Evolutionary conservation across 768 basidiomycete genomes (phyloP), one percentile per base, ranked within the genome.

Genomic region (Leucocoprinus birnbaumii): DNA sequence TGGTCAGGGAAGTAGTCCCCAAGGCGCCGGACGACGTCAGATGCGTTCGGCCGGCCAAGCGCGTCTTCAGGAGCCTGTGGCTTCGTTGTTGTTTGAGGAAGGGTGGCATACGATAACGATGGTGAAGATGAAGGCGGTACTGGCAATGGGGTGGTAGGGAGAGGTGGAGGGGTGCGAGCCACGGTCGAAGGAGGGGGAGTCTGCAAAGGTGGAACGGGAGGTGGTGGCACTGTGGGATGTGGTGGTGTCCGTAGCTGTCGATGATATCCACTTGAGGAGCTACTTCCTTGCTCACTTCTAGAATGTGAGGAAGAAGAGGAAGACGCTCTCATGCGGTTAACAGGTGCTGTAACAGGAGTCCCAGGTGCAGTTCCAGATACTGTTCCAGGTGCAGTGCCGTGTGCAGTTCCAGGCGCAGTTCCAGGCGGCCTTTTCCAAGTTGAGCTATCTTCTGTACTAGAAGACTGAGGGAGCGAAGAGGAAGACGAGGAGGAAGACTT

Each of bases 1-100:
- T 92, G 88, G 53, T 86, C 79, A 14, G 94, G 94, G 75, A 98
- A 98, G 71, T 87, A 96, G 37, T 81, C 80, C 55, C 92, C 84
- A 14, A 98, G 74, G 53, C 88, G 77, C 35, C 91, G 82, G 64
- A 89, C 87, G 31, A 97, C 86, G 55, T 87, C 85, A 63, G 91
- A 88, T 2, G 88, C 78, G 47, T 79, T 77, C 7, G 93, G 93
- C 61, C 91, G 84, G 62, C 66, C 60, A 80, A 82, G 64, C 41
- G 4, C 11, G n/a, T 9, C 21, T n/a, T 49, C 35, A 3, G 45
- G 25, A 6, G 14, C 42, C 11, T 4, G 8, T 3, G 9, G 3
- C 19, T 14, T 38, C 38, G 9, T 14, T 16, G 38, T 38, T n/a
- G 16, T 6, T 3, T n/a, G 4, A 3, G 38, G 13, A 16, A 13